Percentiles rank a stretch among this genome's conserved stretches.
Evolutionary conservation across 2,329 filamentous ascomycete genomes (phyloP).

Genomic region (Aspergillus felis): DNA sequence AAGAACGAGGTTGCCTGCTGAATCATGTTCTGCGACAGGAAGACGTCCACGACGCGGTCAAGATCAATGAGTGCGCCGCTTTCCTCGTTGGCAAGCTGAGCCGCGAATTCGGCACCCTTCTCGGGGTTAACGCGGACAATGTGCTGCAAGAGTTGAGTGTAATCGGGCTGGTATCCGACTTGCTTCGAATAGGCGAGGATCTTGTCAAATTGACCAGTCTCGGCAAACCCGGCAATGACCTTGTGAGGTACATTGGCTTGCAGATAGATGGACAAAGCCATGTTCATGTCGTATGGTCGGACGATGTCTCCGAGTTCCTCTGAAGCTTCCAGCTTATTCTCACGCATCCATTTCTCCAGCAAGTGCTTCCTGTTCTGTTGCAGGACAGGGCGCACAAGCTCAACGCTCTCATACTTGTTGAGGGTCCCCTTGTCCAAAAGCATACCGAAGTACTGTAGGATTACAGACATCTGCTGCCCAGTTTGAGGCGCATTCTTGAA

Average conservation of each 20-base stretch:
- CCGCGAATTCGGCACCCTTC: constrained; percentile 91
- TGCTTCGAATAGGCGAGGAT: constrained; percentile 88
- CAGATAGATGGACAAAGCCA: constrained; percentile 85
- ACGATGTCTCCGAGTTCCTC: constrained; percentile 96
- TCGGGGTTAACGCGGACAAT: constrained; percentile 88
- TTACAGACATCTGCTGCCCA: constrained; percentile 76
- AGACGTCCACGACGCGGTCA: constrained; percentile 93
- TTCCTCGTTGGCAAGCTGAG: constrained; percentile 85
- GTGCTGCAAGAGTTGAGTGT: constrained; percentile 84
- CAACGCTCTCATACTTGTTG: constrained; percentile 90
- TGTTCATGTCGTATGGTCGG: constrained; percentile 78
- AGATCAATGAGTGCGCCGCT: constrained; percentile 84
- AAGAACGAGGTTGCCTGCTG: constrained; percentile 98
- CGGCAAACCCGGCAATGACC: constrained; percentile 90
- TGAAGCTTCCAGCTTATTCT: constrained; percentile 92
- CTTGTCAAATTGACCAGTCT: constrained; percentile 94
- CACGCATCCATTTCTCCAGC: constrained; percentile 95
- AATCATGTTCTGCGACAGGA: constrained; percentile 96
- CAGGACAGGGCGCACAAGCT: constrained; percentile 87
- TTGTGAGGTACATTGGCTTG: constrained; percentile 89
- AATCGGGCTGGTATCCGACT: constrained; percentile 89
- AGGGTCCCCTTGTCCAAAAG: constrained; percentile 90
- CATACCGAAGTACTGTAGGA: constrained; percentile 97
- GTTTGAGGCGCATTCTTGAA: constrained; percentile 82
- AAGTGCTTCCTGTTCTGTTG: constrained; percentile 92